A percentile compares a stretch with the other conserved stretches of the same genome.
phyloP scores from a whole-genome alignment of 768 basidiomycete species.

The Polyporus arcularius region DNA sequence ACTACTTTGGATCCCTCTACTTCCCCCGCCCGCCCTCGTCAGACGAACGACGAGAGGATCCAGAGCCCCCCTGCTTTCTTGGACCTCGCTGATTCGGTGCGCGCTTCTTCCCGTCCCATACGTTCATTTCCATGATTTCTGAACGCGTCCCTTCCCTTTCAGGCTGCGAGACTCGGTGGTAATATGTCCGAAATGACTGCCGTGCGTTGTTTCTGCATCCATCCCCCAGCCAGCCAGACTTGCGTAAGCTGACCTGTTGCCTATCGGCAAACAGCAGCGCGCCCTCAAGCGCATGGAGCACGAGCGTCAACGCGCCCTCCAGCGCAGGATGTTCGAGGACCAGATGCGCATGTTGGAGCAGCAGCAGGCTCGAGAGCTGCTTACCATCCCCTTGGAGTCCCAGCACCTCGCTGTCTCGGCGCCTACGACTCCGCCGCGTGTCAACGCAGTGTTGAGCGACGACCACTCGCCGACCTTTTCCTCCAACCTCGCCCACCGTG shows the following conservation, averaged over 20 bases:
- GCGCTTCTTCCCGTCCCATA: conserved; percentile 32
- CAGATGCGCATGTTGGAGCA: conserved; percentile 94
- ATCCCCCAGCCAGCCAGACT: conserved; percentile 11
- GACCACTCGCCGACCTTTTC: conserved; percentile 48
- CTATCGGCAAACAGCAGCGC: conserved; percentile 57
- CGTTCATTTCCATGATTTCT: neutral
- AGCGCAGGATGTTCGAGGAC: conserved; percentile 92
- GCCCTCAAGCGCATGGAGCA: conserved; percentile 86
- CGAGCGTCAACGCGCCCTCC: conserved; percentile 83
- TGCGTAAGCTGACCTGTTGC: conserved; percentile 11
- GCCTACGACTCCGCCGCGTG: conserved; percentile 83
- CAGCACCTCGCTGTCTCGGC: conserved; percentile 87
- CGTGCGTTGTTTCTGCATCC: conserved; percentile 47
- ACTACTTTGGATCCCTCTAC: conserved; percentile 68
- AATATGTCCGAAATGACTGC: conserved; percentile 87
- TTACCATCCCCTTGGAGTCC: conserved; percentile 68
- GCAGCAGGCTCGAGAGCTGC: conserved; percentile 85
- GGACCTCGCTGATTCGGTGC: conserved; percentile 90
- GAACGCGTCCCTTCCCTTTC: conserved; percentile 17
- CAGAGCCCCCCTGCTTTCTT: conserved; percentile 90
- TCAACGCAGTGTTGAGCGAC: conserved; percentile 69
- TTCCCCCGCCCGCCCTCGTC: conserved; percentile 70
- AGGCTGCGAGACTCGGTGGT: conserved; percentile 84
- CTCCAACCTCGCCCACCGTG: conserved; percentile 47
- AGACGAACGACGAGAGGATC: conserved; percentile 70